A percentile compares a stretch with the other conserved stretches of the same genome.
These are phyloP conservation scores for Herpotrichia juniperi DNA, from an alignment of 2,329 filamentous ascomycete genomes.

Conservation along the genomic window DNA sequence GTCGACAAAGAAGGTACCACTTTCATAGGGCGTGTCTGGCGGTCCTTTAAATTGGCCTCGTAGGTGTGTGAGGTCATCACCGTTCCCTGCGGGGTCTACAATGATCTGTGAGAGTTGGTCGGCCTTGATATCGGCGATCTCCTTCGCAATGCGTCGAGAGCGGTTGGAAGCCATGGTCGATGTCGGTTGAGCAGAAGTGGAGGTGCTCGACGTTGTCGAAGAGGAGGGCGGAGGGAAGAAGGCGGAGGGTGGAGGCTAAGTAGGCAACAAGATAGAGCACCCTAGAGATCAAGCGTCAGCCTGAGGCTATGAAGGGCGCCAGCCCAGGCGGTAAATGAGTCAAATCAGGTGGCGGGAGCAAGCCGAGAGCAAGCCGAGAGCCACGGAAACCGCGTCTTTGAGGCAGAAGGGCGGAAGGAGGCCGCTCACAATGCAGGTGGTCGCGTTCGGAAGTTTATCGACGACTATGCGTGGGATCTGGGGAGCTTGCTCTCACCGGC, in stretches of 20 bases:
- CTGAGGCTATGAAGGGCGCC: conserved; percentile 29
- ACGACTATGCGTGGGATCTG: background rate
- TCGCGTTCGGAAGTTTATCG: background rate
- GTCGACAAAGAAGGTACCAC: conserved; percentile 80
- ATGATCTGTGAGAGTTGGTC: conserved; percentile 80
- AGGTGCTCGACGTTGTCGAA: conserved; percentile 1
- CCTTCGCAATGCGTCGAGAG: conserved; percentile 71
- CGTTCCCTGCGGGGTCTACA: conserved; percentile 66
- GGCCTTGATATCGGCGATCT: conserved; percentile 74
- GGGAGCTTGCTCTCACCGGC: conserved; percentile 12
- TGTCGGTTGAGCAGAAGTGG: conserved; percentile 5
- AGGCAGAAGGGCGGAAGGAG: background rate
- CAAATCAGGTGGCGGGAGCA: conserved; percentile 9
- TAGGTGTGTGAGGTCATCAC: conserved; percentile 78
- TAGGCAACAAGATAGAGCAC: conserved; percentile 22
- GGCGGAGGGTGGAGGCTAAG: conserved; percentile 11
- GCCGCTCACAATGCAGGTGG: conserved; percentile 3
- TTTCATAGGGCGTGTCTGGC: conserved; percentile 91
- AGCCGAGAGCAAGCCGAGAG: background rate
- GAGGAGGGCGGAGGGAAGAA: conserved; percentile 4
- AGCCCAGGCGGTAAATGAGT: conserved; percentile 16
- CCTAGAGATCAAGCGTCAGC: conserved; percentile 25
- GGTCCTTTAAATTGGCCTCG: conserved; percentile 84
- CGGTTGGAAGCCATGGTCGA: conserved; percentile 62
- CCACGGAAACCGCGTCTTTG: background rate